Evolutionary conservation across 78 protist species (phyloP).

Genomic region (Dictyostelium firmibasis): DNA sequence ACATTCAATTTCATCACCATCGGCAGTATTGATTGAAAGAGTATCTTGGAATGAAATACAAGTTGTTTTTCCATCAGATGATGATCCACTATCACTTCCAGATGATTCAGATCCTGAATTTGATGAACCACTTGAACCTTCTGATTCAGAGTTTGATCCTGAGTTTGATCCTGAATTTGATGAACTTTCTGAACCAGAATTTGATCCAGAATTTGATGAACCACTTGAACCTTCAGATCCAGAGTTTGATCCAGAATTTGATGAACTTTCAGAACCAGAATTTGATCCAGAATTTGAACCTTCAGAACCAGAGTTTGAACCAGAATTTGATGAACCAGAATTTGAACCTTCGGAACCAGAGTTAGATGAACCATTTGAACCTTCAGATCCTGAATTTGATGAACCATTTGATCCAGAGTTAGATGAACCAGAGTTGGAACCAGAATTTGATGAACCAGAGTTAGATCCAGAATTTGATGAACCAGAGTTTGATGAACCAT

Average conservation of each 20-base stretch:
- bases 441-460: not conserved
- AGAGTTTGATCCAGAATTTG: not conserved
- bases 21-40: not conserved
- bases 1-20: conserved; percentile 3
- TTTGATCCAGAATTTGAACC: not conserved
- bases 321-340: not conserved
- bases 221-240: not conserved
- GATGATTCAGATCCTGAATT: not conserved
- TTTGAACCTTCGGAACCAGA: not conserved
- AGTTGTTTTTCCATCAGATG: not conserved
- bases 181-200: not conserved
- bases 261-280: not conserved
- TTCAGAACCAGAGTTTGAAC: not conserved
- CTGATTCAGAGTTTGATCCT: not conserved
- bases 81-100: not conserved
- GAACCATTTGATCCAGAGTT: not conserved
- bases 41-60: not conserved
- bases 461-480: not conserved
- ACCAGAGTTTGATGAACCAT: not conserved
- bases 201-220: not conserved
- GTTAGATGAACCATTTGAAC: not conserved
- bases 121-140: not conserved
- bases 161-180: not conserved
- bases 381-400: not conserved
- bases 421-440: not conserved